Conservation (phyloP, 257 asterid species). For the Solanum arcanum region DNA sequence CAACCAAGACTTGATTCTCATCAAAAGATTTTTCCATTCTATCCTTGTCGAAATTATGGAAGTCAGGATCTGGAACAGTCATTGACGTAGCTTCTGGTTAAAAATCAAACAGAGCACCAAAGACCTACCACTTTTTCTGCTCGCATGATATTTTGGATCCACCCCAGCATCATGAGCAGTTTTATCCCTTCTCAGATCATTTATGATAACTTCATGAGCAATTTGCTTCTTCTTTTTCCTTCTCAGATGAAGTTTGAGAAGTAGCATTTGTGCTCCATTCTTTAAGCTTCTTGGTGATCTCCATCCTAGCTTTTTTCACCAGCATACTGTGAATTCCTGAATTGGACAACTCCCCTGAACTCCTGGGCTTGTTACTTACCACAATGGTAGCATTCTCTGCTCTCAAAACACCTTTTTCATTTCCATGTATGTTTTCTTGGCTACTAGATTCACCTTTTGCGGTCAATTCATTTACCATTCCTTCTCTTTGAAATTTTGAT, state of each 20-base stretch:
- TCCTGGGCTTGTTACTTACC: background rate
- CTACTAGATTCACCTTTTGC: background rate
- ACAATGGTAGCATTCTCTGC: background rate
- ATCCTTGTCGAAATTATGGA: background rate
- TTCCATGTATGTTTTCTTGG: background rate
- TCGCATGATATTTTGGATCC: background rate
- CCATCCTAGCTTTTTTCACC: conserved; percentile 31
- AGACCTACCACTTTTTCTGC: background rate
- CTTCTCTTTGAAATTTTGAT: background rate
- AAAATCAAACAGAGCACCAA: background rate
- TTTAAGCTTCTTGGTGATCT: conserved; percentile 18
- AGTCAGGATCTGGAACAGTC: background rate
- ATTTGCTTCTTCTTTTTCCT: conserved; percentile 5
- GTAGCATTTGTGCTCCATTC: conserved; percentile 16
- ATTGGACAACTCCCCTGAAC: conserved; percentile 20
- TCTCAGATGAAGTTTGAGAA: background rate
- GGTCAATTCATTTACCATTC: background rate
- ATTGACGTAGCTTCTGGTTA: background rate
- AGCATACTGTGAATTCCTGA: conserved; percentile 17
- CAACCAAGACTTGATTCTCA: background rate
- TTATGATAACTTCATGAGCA: background rate
- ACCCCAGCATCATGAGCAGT: background rate
- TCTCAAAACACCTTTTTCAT: background rate
- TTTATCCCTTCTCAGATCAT: background rate
- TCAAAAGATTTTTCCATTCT: background rate